Evolutionary conservation across 192 early-diverging fungal species (phyloP).

Genomic region (Chytriomyces sp.): DNA sequence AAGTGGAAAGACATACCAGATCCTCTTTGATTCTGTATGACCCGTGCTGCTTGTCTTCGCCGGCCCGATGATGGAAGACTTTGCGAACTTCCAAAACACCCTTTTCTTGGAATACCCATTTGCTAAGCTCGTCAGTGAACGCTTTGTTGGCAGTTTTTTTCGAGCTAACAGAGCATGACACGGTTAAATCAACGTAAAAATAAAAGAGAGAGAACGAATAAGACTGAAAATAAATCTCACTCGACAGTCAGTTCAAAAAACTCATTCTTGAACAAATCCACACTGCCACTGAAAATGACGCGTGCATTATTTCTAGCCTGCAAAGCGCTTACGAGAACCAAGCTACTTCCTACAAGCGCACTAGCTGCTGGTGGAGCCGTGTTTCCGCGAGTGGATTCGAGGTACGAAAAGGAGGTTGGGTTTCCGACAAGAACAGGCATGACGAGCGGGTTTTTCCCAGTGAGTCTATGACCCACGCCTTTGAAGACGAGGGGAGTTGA

Average conservation of each 20-base stretch:
- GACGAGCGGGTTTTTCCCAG: constrained; percentile 67
- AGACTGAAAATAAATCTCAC: neutral
- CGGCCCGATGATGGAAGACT: constrained; percentile 68
- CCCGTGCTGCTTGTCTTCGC: constrained; percentile 68
- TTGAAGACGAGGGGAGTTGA: constrained; percentile 66
- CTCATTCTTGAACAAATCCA: constrained; percentile 81
- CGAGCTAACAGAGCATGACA: neutral
- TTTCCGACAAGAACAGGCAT: constrained; percentile 64
- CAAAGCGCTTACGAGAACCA: constrained; percentile 80
- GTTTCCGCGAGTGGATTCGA: constrained; percentile 35
- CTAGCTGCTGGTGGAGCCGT: constrained; percentile 45
- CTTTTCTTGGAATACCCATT: constrained; percentile 95
- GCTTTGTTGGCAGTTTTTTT: constrained; percentile 66
- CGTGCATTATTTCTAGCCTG: constrained; percentile 91
- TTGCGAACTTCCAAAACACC: constrained; percentile 77
- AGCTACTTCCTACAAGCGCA: constrained; percentile 59
- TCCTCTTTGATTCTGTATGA: constrained; percentile 94
- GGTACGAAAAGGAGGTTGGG: constrained; percentile 71
- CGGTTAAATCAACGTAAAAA: neutral
- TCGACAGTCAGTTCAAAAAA: constrained; percentile 52
- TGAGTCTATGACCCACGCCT: constrained; percentile 78
- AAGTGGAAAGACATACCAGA: constrained; percentile 61
- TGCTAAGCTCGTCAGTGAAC: constrained; percentile 74
- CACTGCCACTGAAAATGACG: constrained; percentile 80
- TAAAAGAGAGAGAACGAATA: neutral